Conservation (phyloP, 352 stramenopile genomes). For the Globisporangium barbulae region DNA sequence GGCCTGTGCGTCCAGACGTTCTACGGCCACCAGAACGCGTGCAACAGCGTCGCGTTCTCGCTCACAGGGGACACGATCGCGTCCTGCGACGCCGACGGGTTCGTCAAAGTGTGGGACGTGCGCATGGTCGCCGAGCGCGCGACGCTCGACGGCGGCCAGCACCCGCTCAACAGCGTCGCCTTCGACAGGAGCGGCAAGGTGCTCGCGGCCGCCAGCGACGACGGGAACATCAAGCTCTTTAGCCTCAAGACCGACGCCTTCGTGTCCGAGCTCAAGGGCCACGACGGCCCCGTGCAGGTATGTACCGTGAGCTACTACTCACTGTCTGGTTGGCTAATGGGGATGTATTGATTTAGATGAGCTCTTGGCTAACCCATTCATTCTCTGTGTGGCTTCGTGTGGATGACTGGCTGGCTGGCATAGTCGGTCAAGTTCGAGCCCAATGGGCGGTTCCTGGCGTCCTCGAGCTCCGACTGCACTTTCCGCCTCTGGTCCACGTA, state of each 20-base stretch:
- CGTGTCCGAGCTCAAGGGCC: constrained; percentile 79
- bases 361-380: background rate
- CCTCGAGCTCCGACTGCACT: constrained; percentile 91
- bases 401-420: constrained; percentile 3
- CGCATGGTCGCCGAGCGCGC: constrained; percentile 91
- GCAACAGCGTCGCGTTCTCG: constrained; percentile 88
- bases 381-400: background rate
- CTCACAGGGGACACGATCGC: constrained; percentile 88
- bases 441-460: constrained; percentile 86
- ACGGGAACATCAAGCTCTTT: constrained; percentile 89
- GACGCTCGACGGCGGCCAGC: constrained; percentile 82
- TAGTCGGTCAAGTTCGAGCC: constrained; percentile 90
- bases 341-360: constrained; percentile 6
- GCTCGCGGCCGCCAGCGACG: constrained; percentile 85
- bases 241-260: constrained; percentile 71
- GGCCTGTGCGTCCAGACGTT: constrained; percentile 93
- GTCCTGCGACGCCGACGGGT: constrained; percentile 92
- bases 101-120: constrained; percentile 95
- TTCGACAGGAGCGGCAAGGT: constrained; percentile 89
- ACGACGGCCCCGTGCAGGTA: constrained; percentile 94
- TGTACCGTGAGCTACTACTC: constrained; percentile 20
- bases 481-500: constrained; percentile 88
- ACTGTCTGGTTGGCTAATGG: constrained; percentile 15
- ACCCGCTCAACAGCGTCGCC: constrained; percentile 89
- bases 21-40: constrained; percentile 94